Conservation (phyloP, 2,329 filamentous ascomycete species). For the Fusarium begoniae region DNA sequence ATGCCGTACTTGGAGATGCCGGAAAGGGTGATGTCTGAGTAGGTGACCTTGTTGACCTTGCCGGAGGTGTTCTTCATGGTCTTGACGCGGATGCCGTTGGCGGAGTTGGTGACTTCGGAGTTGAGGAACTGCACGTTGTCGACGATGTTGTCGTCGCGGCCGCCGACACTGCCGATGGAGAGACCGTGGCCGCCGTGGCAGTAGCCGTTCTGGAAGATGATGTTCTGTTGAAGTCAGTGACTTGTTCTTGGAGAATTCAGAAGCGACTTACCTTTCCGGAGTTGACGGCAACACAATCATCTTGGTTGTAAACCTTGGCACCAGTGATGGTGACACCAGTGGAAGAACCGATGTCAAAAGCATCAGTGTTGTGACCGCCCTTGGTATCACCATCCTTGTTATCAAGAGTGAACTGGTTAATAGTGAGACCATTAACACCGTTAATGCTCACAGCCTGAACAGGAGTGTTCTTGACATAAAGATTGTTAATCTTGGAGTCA, state of each 20-base stretch:
- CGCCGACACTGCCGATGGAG: constrained; percentile 56
- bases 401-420: constrained; percentile 52
- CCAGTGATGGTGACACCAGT: constrained; percentile 60
- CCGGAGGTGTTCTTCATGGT: constrained; percentile 57
- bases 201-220: constrained; percentile 54
- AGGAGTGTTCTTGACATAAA: constrained; percentile 54
- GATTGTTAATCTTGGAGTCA: constrained; percentile 47
- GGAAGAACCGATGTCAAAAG: constrained; percentile 64
- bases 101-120: constrained; percentile 59
- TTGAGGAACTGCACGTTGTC: constrained; percentile 59
- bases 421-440: constrained; percentile 45
- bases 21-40: constrained; percentile 54
- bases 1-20: constrained; percentile 50
- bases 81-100: constrained; percentile 62
- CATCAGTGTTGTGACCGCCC: constrained; percentile 64
- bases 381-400: constrained; percentile 48
- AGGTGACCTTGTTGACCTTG: constrained; percentile 53
- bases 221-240: constrained; percentile 42
- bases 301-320: constrained; percentile 67
- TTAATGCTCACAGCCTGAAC: constrained; percentile 54
- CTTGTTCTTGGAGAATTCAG: rapidly evolving
- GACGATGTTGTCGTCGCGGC: constrained; percentile 61
- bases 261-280: constrained; percentile 49
- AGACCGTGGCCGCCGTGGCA: constrained; percentile 57
- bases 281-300: constrained; percentile 68